A percentile compares a stretch with the other conserved stretches of the same genome.
Evolutionary conservation across 2,329 filamentous ascomycete species (phyloP).

Genomic region (Fusarium illudens): DNA sequence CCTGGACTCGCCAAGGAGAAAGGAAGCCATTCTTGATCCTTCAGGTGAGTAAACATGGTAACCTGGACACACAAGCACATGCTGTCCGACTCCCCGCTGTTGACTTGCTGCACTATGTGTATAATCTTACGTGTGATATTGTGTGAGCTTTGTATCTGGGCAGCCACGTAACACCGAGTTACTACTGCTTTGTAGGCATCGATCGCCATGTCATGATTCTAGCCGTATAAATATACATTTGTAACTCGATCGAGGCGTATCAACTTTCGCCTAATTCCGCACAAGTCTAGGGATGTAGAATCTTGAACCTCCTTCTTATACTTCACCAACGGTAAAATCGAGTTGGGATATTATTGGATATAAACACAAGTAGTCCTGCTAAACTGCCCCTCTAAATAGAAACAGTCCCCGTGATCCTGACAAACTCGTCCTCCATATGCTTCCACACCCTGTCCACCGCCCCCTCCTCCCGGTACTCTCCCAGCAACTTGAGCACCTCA

Average conservation of each 20-base stretch:
- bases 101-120: not conserved
- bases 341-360: not conserved
- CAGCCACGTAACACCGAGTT: too few relatives aligned
- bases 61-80: not conserved
- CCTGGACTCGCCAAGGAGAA: not conserved
- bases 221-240: too few relatives aligned
- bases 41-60: not conserved
- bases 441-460: conserved; percentile 35
- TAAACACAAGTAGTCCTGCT: not conserved
- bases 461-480: conserved; percentile 25
- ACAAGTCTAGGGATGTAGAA: too few relatives aligned
- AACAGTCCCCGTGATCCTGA: conserved; percentile 21
- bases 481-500: conserved; percentile 23
- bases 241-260: too few relatives aligned
- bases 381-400: not conserved
- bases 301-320: too few relatives aligned
- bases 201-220: too few relatives aligned
- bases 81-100: not conserved
- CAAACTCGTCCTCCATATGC: conserved; percentile 38
- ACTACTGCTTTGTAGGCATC: too few relatives aligned
- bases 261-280: too few relatives aligned
- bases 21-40: not conserved
- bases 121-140: too few relatives aligned
- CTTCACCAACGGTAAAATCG: too few relatives aligned
- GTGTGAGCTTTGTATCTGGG: too few relatives aligned